Percentiles rank a stretch among this genome's conserved stretches.
Conservation (phyloP, 176 grass and related monocot species). For the Cymbopogon citratus region DNA sequence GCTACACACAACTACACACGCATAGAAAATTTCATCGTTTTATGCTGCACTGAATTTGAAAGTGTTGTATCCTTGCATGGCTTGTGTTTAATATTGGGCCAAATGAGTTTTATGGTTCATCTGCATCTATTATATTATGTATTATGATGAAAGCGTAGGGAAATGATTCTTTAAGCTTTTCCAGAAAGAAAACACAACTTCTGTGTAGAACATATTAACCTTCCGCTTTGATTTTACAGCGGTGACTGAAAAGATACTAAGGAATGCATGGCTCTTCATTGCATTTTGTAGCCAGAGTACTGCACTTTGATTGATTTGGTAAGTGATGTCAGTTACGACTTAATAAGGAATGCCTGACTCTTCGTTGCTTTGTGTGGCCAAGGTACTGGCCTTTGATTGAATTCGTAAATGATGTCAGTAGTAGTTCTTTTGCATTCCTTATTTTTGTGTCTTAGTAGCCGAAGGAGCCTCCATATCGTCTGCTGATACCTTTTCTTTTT, state of each 20-base stretch:
- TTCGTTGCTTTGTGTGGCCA: constrained; percentile 3
- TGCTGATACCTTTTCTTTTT: not conserved
- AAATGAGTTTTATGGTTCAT: not conserved
- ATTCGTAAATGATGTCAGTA: not conserved
- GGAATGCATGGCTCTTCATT: constrained; percentile 10
- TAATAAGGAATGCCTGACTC: constrained; percentile 7
- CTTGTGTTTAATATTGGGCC: not conserved
- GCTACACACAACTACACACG: not conserved
- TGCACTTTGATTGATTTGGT: not conserved
- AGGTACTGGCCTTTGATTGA: constrained; percentile 8
- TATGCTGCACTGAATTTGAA: not conserved
- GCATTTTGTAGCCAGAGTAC: not conserved
- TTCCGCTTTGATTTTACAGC: constrained; percentile 20
- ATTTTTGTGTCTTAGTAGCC: not conserved
- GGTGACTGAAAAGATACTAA: not conserved
- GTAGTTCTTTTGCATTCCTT: not conserved
- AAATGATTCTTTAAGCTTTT: not conserved
- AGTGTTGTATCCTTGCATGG: not conserved
- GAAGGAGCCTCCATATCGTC: not conserved
- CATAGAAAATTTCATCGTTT: not conserved
- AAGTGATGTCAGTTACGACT: not conserved
- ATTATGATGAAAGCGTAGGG: constrained; percentile 10
- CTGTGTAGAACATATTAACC: constrained; percentile 2
- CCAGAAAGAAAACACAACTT: not conserved
- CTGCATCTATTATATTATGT: not conserved